These are phyloP conservation scores for Ogataea trehalophila DNA, from an alignment of 805 yeast genomes.

Conservation along the genomic window DNA sequence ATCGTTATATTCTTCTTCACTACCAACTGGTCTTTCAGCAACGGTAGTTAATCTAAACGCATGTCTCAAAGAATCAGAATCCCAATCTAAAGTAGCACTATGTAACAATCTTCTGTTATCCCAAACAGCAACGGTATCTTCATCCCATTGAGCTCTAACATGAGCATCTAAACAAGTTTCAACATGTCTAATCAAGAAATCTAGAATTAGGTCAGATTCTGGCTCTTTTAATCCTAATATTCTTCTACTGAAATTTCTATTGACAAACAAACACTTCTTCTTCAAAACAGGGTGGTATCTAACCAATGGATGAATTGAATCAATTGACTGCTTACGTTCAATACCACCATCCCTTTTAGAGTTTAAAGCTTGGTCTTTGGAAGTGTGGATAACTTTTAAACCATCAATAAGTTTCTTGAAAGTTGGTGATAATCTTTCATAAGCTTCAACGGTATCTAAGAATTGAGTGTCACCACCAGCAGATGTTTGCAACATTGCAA, in stretches of 20 bases:
- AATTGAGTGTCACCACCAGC: conserved; percentile 79
- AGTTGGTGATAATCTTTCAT: conserved; percentile 62
- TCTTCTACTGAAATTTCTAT: conserved; percentile 57
- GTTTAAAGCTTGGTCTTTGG: conserved; percentile 62
- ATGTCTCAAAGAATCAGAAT: conserved; percentile 60
- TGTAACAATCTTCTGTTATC: conserved; percentile 72
- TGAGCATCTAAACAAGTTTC: conserved; percentile 55
- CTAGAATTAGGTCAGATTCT: conserved; percentile 59
- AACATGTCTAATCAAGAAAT: conserved; percentile 51
- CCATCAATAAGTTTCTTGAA: conserved; percentile 56
- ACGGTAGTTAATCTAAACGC: conserved; percentile 69
- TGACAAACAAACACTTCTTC: conserved; percentile 52
- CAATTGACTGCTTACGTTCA: conserved; percentile 59
- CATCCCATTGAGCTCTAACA: conserved; percentile 67
- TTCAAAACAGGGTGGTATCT: conserved; percentile 71
- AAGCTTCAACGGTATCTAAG: conserved; percentile 68
- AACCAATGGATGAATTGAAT: conserved; percentile 63
- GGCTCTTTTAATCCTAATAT: conserved; percentile 70
- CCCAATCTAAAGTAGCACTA: conserved; percentile 70
- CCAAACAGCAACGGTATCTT: conserved; percentile 69
- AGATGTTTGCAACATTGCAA: conserved; percentile 49
- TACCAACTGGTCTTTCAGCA: conserved; percentile 59
- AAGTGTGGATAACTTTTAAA: conserved; percentile 64
- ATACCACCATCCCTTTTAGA: conserved; percentile 54
- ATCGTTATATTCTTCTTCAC: conserved; percentile 27